A percentile compares a stretch with the other conserved stretches of the same genome.
Conservation (phyloP, 371 early-diverging fungal genomes). For the Mucor racemosus region DNA sequence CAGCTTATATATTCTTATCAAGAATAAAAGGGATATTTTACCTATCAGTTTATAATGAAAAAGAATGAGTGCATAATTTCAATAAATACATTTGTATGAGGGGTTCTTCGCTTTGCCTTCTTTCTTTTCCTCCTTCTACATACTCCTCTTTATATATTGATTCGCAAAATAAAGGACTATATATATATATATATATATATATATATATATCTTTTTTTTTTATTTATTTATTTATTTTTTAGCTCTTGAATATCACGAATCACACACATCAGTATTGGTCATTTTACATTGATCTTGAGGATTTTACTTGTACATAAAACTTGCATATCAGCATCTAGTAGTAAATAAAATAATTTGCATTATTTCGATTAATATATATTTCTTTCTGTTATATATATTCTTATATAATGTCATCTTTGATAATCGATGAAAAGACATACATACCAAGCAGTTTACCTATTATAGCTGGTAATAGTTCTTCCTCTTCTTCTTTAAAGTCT, state of each 20-base stretch:
- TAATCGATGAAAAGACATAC: background rate
- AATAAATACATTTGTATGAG: background rate
- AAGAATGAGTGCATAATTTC: background rate
- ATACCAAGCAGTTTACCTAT: background rate
- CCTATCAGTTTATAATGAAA: background rate
- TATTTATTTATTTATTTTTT: too few relatives aligned
- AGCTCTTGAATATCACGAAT: background rate
- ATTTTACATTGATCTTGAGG: background rate
- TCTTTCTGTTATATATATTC: background rate
- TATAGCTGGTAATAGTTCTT: background rate
- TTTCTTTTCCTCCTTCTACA: background rate
- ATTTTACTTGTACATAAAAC: background rate
- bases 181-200: too few relatives aligned
- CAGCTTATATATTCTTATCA: background rate
- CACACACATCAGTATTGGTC: background rate
- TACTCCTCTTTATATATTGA: background rate
- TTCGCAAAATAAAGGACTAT: background rate
- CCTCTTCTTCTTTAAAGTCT: background rate
- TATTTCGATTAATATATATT: background rate
- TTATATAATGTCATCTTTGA: background rate
- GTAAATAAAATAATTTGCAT: background rate
- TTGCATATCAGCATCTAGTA: background rate
- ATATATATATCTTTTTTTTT: too few relatives aligned
- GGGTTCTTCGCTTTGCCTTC: background rate
- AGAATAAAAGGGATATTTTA: background rate